Conservation (phyloP, 805 yeast species). For the Wickerhamiella qilinensis region DNA sequence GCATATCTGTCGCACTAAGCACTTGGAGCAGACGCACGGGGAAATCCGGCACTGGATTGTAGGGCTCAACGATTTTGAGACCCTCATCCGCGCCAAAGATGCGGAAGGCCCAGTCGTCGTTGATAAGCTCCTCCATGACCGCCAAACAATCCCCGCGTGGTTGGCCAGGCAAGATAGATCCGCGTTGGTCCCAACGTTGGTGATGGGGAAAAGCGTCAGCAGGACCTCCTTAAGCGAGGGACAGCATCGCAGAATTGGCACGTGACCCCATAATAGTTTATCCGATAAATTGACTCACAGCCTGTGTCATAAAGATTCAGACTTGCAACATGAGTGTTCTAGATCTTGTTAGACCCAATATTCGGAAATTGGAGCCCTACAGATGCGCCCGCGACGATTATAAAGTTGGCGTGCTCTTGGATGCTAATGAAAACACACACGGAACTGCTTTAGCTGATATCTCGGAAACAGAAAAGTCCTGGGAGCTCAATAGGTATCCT, state of each 20-base stretch:
- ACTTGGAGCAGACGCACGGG: conserved; percentile 3
- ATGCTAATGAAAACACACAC: conserved; percentile 91
- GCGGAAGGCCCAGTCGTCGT: conserved; percentile 15
- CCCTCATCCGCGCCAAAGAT: conserved; percentile 12
- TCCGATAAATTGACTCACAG: no score
- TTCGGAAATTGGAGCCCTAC: conserved; percentile 70
- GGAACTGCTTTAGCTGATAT: conserved; percentile 57
- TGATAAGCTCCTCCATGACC: conserved; percentile 7
- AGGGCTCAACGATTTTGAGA: conserved; percentile 5
- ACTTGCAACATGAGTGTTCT: conserved; percentile 20
- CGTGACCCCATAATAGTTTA: no score
- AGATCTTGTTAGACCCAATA: conserved; percentile 69
- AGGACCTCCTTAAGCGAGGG: no score
- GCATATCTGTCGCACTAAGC: background rate
- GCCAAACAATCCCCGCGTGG: background rate
- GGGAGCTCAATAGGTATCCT: conserved; percentile 79
- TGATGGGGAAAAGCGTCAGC: no score
- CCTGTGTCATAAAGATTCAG: no score
- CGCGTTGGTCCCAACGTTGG: no score
- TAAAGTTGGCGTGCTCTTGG: conserved; percentile 72
- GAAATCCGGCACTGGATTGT: conserved; percentile 2
- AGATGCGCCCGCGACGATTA: conserved; percentile 95
- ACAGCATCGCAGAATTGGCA: no score
- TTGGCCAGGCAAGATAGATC: no score
- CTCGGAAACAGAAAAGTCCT: conserved; percentile 28